Base-by-base conservation (phyloP, 805 yeast species). In the Suhomyces sp. region DNA sequence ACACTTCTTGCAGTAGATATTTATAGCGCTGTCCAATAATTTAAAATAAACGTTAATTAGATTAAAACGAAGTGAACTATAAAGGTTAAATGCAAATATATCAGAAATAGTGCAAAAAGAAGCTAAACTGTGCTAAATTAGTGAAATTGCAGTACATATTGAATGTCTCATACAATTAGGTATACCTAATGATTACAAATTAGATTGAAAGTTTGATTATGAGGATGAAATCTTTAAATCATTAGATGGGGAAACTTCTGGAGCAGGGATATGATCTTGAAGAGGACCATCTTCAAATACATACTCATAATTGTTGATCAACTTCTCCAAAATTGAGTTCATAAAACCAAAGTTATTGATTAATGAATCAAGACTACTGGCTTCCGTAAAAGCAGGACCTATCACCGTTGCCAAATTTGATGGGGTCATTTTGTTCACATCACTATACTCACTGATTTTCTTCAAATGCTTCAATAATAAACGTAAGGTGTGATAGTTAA, bases 341-440 rank as follows among this genome's bases (percentile, higher is more conserved):
- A 81, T 80, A 51, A 80, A 69, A 5, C 86, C 85, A 63, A 82
- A 81, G 53, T 72, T 76, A 50, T 70, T 73, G 19, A 75, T 71
- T 57, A 78, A 64, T 12, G 74, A 65, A 17, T 78, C 81, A 44
- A 82, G 76, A 41, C 64, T 69, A 54, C 81, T 73, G 12, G 84
- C 83, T 56, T 82, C 85, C 4, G 83, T 80, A 50, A 82, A 73
- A 2, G 83, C 80, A 1, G 85, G 85, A 1, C 85, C 85, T 56
- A 93, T 86, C 6, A 93, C 97, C 50, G 96, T 93, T 4, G 97
- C 96, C 61, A 93, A 71, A 64, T 93, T 93, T 1, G 90, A 85
- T 2, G 96, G 82, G 51, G 86, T 89, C 98, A 93, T 93, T 65
- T 85, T 85, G 70, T 93, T 93, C 45, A 71, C 72, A 9, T 80